These are phyloP conservation scores for Mortierella sp. DNA, from an alignment of 371 early-diverging fungal genomes.

Conservation along the genomic window DNA sequence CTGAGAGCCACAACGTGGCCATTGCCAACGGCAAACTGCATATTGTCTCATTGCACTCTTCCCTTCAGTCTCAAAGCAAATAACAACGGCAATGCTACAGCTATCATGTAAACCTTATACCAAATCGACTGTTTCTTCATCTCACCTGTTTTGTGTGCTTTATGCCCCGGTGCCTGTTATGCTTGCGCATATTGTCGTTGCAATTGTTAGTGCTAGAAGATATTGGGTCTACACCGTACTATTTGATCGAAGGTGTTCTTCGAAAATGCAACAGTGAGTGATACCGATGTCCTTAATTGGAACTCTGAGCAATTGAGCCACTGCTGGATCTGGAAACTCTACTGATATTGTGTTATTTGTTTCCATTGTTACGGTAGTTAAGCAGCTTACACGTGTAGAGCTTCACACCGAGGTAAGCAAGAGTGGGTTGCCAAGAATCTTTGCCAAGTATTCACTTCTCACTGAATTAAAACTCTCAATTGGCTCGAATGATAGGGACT, in stretches of 20 bases:
- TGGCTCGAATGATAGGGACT: conserved; percentile 27
- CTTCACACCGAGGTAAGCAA: conserved; percentile 36
- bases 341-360: neutral
- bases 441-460: neutral
- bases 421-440: neutral
- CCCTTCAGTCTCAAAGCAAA: neutral
- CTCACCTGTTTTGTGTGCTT: neutral
- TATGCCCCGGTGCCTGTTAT: neutral
- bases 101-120: conserved; percentile 1
- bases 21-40: neutral
- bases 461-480: neutral
- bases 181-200: neutral
- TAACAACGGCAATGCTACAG: neutral
- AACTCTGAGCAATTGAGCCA: neutral
- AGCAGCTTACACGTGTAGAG: conserved; percentile 46
- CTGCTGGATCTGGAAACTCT: neutral
- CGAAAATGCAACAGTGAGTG: conserved; percentile 48
- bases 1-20: too few species aligned
- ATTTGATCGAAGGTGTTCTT: conserved; percentile 49
- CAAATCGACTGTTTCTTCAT: neutral
- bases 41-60: neutral
- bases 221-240: conserved; percentile 48
- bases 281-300: neutral
- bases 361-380: conserved; percentile 16
- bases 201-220: conserved; percentile 40